These are phyloP conservation scores for Aschersonia sp. DNA, from an alignment of 2,329 filamentous ascomycete species.

Conservation along the genomic window DNA sequence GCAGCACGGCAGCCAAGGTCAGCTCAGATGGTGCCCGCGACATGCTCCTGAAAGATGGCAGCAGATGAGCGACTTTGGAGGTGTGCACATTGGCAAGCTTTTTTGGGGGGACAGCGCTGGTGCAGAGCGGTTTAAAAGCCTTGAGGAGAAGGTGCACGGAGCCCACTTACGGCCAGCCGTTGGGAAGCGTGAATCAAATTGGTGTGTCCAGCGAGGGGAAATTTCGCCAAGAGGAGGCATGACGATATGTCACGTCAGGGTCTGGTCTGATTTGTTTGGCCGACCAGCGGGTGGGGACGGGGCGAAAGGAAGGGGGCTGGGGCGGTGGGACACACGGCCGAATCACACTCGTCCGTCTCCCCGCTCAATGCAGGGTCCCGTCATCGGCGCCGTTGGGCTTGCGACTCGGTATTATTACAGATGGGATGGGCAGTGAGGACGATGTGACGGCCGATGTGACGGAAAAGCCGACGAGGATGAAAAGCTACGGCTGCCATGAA, in stretches of 20 bases:
- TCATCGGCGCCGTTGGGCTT: too few relatives aligned
- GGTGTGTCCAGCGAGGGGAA: neutral
- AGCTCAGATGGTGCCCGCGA: neutral
- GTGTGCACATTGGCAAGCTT: too few relatives aligned
- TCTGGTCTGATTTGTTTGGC: neutral
- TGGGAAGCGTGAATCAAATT: neutral
- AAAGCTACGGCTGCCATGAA: too few relatives aligned
- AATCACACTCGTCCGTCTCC: neutral
- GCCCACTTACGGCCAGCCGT: neutral
- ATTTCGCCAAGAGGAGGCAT: neutral
- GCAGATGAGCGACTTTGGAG: too few relatives aligned
- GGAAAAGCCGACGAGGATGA: too few relatives aligned
- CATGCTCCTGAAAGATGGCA: constrained; percentile 1
- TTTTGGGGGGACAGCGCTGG: too few relatives aligned
- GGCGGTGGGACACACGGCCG: neutral
- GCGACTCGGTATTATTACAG: too few relatives aligned
- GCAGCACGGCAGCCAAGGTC: neutral
- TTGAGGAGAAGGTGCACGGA: too few relatives aligned
- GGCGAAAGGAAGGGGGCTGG: neutral
- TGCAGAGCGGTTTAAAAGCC: too few relatives aligned
- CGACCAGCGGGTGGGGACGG: neutral
- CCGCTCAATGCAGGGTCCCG: neutral
- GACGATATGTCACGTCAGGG: neutral
- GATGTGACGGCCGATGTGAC: too few relatives aligned
- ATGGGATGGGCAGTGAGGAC: too few relatives aligned